phyloP scores from a whole-genome alignment of 2,329 filamentous ascomycete genomes.

The Moelleriella libera region DNA sequence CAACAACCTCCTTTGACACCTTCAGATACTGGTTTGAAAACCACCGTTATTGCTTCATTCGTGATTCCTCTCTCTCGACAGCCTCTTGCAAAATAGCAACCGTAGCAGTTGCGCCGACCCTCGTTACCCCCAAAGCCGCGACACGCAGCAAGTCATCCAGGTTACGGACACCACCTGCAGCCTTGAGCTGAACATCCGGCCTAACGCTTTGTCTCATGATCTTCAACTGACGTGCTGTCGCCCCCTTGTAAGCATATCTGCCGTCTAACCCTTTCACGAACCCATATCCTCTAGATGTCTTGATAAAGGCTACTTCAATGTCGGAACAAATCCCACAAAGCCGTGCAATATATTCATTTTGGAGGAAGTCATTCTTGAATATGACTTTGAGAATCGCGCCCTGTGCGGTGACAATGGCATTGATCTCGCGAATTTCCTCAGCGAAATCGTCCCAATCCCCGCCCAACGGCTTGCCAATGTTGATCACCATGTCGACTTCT shows the following conservation, averaged over 20 bases:
- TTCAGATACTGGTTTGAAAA: too few relatives aligned
- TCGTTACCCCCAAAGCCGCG: conserved; percentile 31
- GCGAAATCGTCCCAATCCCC: conserved; percentile 38
- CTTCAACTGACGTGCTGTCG: too few relatives aligned
- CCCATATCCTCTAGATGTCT: too few relatives aligned
- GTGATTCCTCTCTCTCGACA: conserved; percentile 30
- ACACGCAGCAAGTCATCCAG: too few relatives aligned
- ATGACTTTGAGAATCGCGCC: conserved; percentile 42
- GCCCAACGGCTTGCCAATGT: conserved; percentile 41
- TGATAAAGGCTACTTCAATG: too few relatives aligned
- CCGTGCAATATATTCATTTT: conserved; percentile 30
- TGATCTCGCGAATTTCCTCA: conserved; percentile 35
- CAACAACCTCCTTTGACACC: too few relatives aligned
- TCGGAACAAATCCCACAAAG: conserved; percentile 40
- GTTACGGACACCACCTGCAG: too few relatives aligned
- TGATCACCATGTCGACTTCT: conserved; percentile 49
- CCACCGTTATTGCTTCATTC: not conserved
- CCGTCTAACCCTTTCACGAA: too few relatives aligned
- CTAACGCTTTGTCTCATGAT: too few relatives aligned
- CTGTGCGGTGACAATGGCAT: conserved; percentile 26
- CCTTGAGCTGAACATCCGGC: too few relatives aligned
- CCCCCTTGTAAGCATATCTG: too few relatives aligned
- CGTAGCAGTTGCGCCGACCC: conserved; percentile 43
- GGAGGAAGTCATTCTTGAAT: conserved; percentile 46
- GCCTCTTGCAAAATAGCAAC: conserved; percentile 41